phyloP scores from a whole-genome alignment of 129 eudicot species.

The Tagetes erecta region DNA sequence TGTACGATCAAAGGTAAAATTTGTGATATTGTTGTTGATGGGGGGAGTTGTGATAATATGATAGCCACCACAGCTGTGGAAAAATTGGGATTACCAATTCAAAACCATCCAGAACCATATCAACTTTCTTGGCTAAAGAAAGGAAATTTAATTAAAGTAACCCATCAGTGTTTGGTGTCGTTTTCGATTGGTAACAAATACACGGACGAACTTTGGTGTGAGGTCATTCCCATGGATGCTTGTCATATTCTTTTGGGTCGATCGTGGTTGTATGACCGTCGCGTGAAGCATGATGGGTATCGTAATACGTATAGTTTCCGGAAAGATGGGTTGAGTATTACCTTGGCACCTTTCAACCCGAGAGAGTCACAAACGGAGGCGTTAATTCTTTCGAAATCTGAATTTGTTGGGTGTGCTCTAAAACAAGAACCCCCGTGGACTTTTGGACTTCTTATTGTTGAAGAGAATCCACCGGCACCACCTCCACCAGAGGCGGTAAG shows the following conservation, averaged over 20 bases:
- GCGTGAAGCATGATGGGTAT: no score
- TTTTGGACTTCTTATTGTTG: not conserved
- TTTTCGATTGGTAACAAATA: not conserved
- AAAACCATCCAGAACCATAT: not conserved
- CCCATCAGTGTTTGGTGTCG: not conserved
- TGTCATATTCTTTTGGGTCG: conserved; percentile 1
- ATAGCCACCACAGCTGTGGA: not conserved
- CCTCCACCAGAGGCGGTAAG: not conserved
- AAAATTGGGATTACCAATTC: not conserved
- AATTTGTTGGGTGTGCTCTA: not conserved
- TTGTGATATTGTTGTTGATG: not conserved
- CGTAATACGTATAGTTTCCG: no score
- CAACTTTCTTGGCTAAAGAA: not conserved
- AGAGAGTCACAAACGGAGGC: no score
- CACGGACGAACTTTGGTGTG: not conserved
- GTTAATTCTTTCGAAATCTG: not conserved
- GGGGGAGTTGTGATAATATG: not conserved
- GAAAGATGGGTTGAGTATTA: no score
- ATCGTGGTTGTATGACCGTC: not conserved
- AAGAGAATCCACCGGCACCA: not conserved
- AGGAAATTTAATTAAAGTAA: not conserved
- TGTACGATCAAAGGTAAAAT: not conserved
- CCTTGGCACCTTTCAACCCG: no score
- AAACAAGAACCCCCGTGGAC: not conserved
- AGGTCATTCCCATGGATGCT: not conserved